These are phyloP conservation scores for Neurospora sp. DNA, from an alignment of 495 filamentous ascomycete genomes.

Conservation along the genomic window DNA sequence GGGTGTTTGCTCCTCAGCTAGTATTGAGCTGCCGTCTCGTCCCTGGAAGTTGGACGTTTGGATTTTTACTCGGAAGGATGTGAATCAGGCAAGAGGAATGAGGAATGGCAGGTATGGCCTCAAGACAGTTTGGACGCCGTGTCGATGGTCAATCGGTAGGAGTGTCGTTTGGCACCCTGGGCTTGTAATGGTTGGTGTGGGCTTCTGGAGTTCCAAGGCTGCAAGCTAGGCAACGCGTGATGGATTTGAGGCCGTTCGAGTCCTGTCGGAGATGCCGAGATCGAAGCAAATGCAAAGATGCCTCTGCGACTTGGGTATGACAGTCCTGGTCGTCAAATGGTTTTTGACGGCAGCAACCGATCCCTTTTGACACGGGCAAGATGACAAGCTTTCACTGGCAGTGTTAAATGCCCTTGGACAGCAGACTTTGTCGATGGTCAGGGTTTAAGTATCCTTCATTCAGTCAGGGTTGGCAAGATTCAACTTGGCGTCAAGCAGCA, in stretches of 20 bases:
- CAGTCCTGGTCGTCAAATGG: not conserved
- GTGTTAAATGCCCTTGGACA: not conserved
- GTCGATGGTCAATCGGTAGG: not conserved
- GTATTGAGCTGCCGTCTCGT: too few relatives aligned
- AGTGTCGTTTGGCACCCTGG: not conserved
- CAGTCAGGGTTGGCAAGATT: not conserved
- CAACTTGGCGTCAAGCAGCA: not conserved
- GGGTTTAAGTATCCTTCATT: not conserved
- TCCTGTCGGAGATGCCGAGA: not conserved
- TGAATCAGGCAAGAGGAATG: not conserved
- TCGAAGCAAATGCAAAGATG: not conserved
- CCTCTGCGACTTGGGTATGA: not conserved
- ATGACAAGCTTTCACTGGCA: not conserved
- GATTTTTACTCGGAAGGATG: not conserved
- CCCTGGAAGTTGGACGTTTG: too few relatives aligned
- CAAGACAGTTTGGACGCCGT: not conserved
- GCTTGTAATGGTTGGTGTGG: not conserved
- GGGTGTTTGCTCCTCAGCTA: too few relatives aligned
- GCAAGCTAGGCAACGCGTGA: not conserved
- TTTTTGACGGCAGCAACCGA: not conserved
- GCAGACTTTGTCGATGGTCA: not conserved
- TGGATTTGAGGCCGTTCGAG: not conserved
- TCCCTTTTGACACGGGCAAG: not conserved
- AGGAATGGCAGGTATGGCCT: not conserved
- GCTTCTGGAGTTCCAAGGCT: not conserved